Evolutionary conservation across 2,329 filamentous ascomycete genomes (phyloP).

Genomic region (Botryotinia calthae): DNA sequence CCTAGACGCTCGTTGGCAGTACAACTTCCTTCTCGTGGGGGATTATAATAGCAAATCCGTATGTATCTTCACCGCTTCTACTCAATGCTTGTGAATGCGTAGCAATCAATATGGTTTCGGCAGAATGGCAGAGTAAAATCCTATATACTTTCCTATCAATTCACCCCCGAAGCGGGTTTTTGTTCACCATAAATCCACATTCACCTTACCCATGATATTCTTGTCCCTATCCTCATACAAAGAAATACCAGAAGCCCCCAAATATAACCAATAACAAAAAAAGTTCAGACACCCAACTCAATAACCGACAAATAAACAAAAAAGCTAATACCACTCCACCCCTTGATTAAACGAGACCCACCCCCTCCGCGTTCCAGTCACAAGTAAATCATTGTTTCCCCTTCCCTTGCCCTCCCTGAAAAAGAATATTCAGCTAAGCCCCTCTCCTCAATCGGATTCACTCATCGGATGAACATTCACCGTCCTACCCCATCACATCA

Average conservation of each 20-base stretch:
- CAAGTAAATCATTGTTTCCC: no score
- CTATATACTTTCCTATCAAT: background rate
- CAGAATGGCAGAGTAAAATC: no score
- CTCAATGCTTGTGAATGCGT: background rate
- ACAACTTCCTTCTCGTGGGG: background rate
- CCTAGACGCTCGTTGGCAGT: no score
- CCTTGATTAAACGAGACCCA: background rate
- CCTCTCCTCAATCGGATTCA: background rate
- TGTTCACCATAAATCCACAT: background rate
- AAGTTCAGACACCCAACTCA: background rate
- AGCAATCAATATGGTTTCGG: no score
- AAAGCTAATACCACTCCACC: background rate
- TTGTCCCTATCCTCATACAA: no score
- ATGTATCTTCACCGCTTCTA: no score
- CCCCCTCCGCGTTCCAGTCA: background rate
- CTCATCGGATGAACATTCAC: background rate
- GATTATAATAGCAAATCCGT: background rate
- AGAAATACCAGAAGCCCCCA: background rate
- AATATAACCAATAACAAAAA: fast-evolving
- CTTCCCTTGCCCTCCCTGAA: no score
- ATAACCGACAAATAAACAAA: background rate
- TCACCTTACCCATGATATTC: background rate
- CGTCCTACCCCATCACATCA: background rate
- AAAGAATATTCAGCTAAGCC: no score
- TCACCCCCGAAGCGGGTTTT: background rate